A percentile compares a stretch with the other conserved stretches of the same genome.
These are phyloP conservation scores for Suhomyces chickasaworum DNA, from an alignment of 1,139 yeast species.

Conservation along the genomic window DNA sequence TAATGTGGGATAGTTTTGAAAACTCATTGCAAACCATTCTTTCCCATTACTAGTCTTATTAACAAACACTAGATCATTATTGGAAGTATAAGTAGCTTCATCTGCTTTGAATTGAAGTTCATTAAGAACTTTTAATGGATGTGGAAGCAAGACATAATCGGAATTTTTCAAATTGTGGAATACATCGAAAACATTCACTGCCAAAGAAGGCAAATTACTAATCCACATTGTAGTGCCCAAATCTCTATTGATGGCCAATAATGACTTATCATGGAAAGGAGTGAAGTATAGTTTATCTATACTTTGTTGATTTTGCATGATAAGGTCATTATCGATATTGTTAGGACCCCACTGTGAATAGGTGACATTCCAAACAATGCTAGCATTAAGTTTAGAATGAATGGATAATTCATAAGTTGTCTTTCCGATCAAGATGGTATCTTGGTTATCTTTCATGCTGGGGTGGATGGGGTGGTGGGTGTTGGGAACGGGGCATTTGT, in stretches of 20 bases:
- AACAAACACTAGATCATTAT: constrained; percentile 56
- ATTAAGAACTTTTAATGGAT: constrained; percentile 55
- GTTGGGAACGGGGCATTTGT: constrained; percentile 34
- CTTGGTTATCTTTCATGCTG: constrained; percentile 18
- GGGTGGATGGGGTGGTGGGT: constrained; percentile 21
- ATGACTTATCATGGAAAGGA: constrained; percentile 77
- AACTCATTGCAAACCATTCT: constrained; percentile 90
- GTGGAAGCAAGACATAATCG: constrained; percentile 58
- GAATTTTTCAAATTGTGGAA: constrained; percentile 38
- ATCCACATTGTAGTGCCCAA: constrained; percentile 81
- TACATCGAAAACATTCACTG: constrained; percentile 74
- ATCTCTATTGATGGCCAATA: constrained; percentile 65
- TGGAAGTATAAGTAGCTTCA: constrained; percentile 20
- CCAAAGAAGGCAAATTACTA: constrained; percentile 62
- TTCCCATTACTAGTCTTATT: constrained; percentile 60
- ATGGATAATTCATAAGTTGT: constrained; percentile 50
- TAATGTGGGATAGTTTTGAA: constrained; percentile 71
- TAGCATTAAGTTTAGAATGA: constrained; percentile 57
- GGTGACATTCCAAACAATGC: constrained; percentile 80
- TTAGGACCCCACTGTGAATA: constrained; percentile 94
- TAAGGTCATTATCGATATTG: constrained; percentile 74
- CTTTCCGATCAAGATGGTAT: constrained; percentile 51
- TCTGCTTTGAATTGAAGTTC: constrained; percentile 34
- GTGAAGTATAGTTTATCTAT: constrained; percentile 76
- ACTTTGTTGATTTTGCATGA: constrained; percentile 50